Conservation (phyloP, 441 rosid genomes). For the Rhodomyrtus psidioides region DNA sequence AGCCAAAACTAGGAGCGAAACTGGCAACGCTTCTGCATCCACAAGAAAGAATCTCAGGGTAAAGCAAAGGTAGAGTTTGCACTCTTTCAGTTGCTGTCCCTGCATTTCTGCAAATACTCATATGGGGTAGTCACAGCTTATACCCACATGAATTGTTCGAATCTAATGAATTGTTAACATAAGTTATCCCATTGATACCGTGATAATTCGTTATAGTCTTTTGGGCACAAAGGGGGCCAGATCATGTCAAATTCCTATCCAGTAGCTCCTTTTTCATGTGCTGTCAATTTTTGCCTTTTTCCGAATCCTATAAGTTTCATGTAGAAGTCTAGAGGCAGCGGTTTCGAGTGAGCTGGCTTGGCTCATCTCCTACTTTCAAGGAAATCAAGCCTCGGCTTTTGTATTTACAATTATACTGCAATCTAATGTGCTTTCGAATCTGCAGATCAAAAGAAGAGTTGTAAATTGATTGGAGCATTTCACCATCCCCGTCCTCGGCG, state of each 20-base stretch:
- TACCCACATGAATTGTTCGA: background rate
- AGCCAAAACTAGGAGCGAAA: conserved; percentile 18
- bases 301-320: background rate
- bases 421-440: background rate
- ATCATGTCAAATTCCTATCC: background rate
- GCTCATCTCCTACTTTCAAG: background rate
- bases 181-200: background rate
- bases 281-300: background rate
- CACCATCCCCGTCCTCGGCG: background rate
- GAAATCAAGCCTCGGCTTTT: background rate
- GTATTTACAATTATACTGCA: background rate
- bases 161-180: background rate
- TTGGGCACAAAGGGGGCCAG: background rate
- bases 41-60: conserved; percentile 21
- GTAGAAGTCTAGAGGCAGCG: background rate
- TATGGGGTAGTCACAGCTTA: background rate
- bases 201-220: background rate
- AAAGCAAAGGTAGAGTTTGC: conserved; percentile 22
- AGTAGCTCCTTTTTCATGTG: background rate
- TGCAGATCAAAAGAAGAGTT: background rate
- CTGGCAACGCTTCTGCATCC: conserved; percentile 8
- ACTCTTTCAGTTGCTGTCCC: background rate
- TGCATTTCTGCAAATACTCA: background rate
- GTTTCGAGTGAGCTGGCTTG: background rate
- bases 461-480: background rate